These are phyloP conservation scores for Agastache rugosa DNA, from an alignment of 257 asterid species.

Conservation along the genomic window DNA sequence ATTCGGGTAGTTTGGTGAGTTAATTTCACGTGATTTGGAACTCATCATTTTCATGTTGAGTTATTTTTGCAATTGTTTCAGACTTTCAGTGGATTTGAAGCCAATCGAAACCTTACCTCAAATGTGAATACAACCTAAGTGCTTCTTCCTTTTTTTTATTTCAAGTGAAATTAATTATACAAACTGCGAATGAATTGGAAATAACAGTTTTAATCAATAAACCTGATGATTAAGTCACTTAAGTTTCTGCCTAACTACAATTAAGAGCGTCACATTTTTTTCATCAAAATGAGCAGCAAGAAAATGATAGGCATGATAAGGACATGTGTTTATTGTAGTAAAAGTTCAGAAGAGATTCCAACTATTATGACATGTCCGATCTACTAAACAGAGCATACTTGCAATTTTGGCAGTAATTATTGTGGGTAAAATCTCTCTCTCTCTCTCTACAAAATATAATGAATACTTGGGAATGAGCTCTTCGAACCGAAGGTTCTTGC, in stretches of 20 bases:
- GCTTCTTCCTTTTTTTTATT: not conserved
- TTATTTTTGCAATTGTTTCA: no score
- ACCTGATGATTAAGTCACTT: not conserved
- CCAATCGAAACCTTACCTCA: not conserved
- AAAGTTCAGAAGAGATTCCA: conserved; percentile 25
- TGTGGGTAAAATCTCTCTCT: not conserved
- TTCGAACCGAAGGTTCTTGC: not conserved
- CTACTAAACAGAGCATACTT: not conserved
- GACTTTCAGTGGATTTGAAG: no score
- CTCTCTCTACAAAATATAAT: not conserved
- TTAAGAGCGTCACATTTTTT: not conserved
- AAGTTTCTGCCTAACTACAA: not conserved
- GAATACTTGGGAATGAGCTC: not conserved
- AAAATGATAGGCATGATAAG: conserved; percentile 1
- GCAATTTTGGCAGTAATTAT: not conserved
- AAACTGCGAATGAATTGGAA: not conserved
- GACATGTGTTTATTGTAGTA: not conserved
- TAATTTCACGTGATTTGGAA: no score
- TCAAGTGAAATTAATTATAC: not conserved
- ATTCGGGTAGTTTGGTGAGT: no score
- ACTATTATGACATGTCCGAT: conserved; percentile 8
- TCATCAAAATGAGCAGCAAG: conserved; percentile 5
- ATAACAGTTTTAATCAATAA: not conserved
- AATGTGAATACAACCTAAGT: not conserved
- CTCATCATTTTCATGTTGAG: no score